Conservation (phyloP, 2,329 filamentous ascomycete species). For the Lecanicillium sp. region DNA sequence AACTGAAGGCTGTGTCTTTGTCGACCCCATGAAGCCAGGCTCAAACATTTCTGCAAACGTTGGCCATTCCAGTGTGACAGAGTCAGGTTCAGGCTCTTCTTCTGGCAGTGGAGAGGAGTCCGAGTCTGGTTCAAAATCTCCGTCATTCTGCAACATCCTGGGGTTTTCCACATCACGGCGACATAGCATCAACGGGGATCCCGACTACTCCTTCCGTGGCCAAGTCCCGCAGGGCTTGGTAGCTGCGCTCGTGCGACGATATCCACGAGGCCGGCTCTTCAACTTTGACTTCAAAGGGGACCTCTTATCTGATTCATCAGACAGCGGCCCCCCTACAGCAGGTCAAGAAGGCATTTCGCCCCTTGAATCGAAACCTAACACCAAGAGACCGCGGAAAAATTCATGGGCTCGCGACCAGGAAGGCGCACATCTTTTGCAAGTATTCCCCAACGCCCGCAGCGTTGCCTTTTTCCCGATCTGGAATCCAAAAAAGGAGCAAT, state of each 20-base stretch:
- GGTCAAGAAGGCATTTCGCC: too few species aligned
- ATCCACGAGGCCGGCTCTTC: slow-evolving; percentile 42
- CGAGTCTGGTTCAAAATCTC: slow-evolving; percentile 3
- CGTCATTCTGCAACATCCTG: slow-evolving; percentile 26
- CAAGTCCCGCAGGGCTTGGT: slow-evolving; percentile 34
- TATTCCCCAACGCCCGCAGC: slow-evolving; percentile 39
- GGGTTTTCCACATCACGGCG: slow-evolving; percentile 31
- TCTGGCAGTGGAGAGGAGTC: slow-evolving; percentile 21
- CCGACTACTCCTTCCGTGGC: slow-evolving; percentile 13
- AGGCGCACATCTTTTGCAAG: slow-evolving; percentile 24
- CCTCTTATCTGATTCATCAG: slow-evolving; percentile 18
- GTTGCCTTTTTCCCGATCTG: slow-evolving; percentile 44
- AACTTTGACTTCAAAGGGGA: slow-evolving; percentile 35
- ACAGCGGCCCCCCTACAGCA: neutral
- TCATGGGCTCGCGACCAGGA: slow-evolving; percentile 20
- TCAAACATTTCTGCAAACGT: slow-evolving; percentile 14
- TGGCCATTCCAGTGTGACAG: slow-evolving; percentile 18
- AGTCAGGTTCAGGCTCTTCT: slow-evolving; percentile 14
- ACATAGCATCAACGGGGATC: slow-evolving; percentile 28
- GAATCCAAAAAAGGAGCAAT: slow-evolving; percentile 39
- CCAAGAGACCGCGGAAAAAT: neutral
- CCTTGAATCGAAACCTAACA: too few species aligned
- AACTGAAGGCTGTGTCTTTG: slow-evolving; percentile 31
- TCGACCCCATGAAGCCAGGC: slow-evolving; percentile 27
- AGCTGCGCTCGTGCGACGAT: slow-evolving; percentile 34